Evolutionary conservation across 1,284 basidiomycete genomes (phyloP).

Genomic region (Cutaneotrichosporon cavernicola): DNA sequence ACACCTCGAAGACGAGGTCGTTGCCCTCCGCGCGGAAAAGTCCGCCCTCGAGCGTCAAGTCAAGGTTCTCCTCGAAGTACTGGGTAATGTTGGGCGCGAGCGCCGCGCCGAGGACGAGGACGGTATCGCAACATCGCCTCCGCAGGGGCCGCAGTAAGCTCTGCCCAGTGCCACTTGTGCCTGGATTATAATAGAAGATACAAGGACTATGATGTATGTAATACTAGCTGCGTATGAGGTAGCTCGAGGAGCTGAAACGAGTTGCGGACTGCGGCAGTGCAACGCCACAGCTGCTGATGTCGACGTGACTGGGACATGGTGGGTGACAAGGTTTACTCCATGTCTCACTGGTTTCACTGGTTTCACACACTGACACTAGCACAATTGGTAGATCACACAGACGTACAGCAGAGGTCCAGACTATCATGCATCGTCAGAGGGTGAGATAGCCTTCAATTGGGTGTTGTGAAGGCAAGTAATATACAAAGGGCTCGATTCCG

Average conservation of each 20-base stretch:
- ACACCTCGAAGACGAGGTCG: slow-evolving; percentile 11
- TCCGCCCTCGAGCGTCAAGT: slow-evolving; percentile 7
- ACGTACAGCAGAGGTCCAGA: too few relatives aligned
- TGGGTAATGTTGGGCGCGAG: slow-evolving; percentile 11
- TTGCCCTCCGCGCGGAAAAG: slow-evolving; percentile 9
- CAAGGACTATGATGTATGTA: background rate
- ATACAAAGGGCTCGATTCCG: too few relatives aligned
- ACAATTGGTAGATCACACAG: too few relatives aligned
- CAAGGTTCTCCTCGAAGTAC: slow-evolving; percentile 10
- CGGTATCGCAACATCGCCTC: background rate
- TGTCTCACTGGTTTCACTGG: too few relatives aligned
- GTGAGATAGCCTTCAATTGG: too few relatives aligned
- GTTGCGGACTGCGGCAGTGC: background rate
- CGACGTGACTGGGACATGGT: too few relatives aligned
- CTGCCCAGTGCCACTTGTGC: background rate
- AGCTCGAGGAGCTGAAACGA: too few relatives aligned
- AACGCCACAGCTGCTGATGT: too few relatives aligned
- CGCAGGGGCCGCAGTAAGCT: background rate
- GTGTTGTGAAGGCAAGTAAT: too few relatives aligned
- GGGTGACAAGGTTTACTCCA: too few relatives aligned
- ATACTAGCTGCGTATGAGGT: background rate
- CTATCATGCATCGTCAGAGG: too few relatives aligned
- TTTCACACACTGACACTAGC: too few relatives aligned
- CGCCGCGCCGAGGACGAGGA: slow-evolving; percentile 3
- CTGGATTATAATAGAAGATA: background rate